Conservation (phyloP, 768 basidiomycete species). For the Agaricus blazei region DNA sequence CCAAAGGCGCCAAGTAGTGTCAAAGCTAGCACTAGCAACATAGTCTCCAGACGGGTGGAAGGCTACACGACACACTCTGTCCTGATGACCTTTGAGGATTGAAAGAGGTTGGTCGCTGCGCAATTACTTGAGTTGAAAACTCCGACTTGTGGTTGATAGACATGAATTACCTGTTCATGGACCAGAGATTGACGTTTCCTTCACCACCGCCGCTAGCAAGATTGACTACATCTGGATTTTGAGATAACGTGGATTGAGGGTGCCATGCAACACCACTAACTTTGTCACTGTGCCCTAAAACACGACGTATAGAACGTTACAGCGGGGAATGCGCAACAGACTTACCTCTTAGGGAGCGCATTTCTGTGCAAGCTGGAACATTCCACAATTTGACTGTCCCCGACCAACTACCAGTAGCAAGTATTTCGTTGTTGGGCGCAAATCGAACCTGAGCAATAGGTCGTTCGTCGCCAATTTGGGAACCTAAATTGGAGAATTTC, state of each 20-base stretch:
- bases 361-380: conserved; percentile 82
- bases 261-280: conserved; percentile 99
- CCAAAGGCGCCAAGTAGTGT: conserved; percentile 97
- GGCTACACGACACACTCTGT: conserved; percentile 87
- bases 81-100: conserved; percentile 82
- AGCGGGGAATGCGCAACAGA: background rate
- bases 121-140: conserved; percentile 7
- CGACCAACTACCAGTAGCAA: conserved; percentile 96
- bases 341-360: conserved; percentile 70
- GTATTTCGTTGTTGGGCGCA: conserved; percentile 81
- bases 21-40: conserved; percentile 92
- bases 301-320: conserved; percentile 10
- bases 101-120: conserved; percentile 81
- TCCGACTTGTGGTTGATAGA: background rate
- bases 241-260: conserved; percentile 80
- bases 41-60: conserved; percentile 97
- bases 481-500: conserved; percentile 91
- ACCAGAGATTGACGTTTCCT: conserved; percentile 83
- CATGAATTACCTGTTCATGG: conserved; percentile 62
- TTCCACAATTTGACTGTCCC: conserved; percentile 95
- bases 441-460: conserved; percentile 94
- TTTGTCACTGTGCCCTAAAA: conserved; percentile 77
- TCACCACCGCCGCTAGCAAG: conserved; percentile 92
- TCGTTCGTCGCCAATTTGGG: conserved; percentile 96
- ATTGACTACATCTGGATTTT: conserved; percentile 63